Conservation (phyloP, 495 filamentous ascomycete species). For the Corynascus novoguineensis region DNA sequence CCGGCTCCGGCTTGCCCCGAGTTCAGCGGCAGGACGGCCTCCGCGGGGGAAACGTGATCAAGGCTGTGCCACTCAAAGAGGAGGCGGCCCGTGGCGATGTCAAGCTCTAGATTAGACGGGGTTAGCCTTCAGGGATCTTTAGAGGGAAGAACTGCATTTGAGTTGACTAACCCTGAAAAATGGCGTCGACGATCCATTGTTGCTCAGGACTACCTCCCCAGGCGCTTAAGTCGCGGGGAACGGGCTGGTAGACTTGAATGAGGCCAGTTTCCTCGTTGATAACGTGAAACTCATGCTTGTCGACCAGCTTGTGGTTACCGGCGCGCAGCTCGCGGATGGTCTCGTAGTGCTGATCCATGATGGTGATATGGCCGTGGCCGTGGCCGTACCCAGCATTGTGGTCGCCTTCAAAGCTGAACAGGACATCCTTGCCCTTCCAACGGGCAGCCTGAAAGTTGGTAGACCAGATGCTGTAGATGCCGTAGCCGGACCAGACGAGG, state of each 20-base stretch:
- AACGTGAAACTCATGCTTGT: constrained; percentile 52
- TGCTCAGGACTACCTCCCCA: constrained; percentile 39
- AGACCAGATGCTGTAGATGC: constrained; percentile 50
- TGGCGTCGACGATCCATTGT: constrained; percentile 46
- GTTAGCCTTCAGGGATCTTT: not conserved
- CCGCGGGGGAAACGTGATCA: constrained; percentile 37
- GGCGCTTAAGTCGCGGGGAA: constrained; percentile 36
- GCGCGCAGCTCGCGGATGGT: constrained; percentile 49
- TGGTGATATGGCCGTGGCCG: constrained; percentile 47
- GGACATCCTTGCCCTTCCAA: constrained; percentile 48
- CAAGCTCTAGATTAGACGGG: constrained; percentile 29
- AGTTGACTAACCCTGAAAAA: constrained; percentile 44
- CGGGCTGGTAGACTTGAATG: constrained; percentile 45
- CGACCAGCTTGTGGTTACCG: constrained; percentile 48
- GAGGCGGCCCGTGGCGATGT: constrained; percentile 34
- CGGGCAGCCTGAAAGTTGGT: constrained; percentile 40
- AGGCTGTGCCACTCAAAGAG: constrained; percentile 39
- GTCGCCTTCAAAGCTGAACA: constrained; percentile 52
- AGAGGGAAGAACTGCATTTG: too few species aligned
- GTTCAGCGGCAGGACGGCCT: constrained; percentile 48
- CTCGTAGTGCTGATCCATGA: constrained; percentile 50
- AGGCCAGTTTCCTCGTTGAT: constrained; percentile 46
- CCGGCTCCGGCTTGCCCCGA: constrained; percentile 50
- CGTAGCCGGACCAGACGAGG: constrained; percentile 52
- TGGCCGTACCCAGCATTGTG: constrained; percentile 52